phyloP scores from a whole-genome alignment of 163 green algal species.

The Chlorella variabilis region DNA sequence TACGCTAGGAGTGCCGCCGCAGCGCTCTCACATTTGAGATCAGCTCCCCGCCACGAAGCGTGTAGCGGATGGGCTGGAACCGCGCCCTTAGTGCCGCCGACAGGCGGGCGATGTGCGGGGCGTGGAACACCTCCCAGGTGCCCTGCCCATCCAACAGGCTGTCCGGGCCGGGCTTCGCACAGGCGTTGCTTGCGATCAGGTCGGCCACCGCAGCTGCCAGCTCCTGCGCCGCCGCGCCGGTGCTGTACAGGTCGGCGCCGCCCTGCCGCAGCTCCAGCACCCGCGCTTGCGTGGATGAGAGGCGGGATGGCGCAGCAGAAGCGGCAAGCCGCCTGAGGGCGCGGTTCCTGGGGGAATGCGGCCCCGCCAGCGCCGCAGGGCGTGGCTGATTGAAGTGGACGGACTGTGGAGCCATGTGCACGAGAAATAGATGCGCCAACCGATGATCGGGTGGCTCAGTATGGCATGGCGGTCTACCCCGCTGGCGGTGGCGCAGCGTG shows the following conservation, averaged over 20 bases:
- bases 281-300: neutral
- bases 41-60: neutral
- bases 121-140: slow-evolving; percentile 20
- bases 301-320: neutral
- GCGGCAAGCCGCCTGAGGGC: neutral
- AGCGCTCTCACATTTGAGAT: neutral
- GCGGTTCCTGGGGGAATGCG: too few species aligned
- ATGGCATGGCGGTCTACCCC: too few species aligned
- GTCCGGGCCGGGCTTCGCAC: neutral
- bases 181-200: slow-evolving; percentile 1
- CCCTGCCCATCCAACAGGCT: neutral
- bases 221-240: neutral
- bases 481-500: too few species aligned
- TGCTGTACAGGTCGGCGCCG: neutral
- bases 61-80: slow-evolving; percentile 30
- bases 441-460: too few species aligned
- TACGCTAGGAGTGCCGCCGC: too few species aligned
- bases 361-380: too few species aligned
- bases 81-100: neutral
- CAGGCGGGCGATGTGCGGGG: slow-evolving; percentile 15
- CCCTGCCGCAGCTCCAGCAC: neutral
- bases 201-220: slow-evolving; percentile 13
- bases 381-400: neutral
- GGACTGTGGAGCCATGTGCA: too few species aligned
- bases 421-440: too few species aligned